A percentile compares a stretch with the other conserved stretches of the same genome.
These are phyloP conservation scores for Stemphylium lycopersici DNA, from an alignment of 2,329 filamentous ascomycete species.

Conservation along the genomic window DNA sequence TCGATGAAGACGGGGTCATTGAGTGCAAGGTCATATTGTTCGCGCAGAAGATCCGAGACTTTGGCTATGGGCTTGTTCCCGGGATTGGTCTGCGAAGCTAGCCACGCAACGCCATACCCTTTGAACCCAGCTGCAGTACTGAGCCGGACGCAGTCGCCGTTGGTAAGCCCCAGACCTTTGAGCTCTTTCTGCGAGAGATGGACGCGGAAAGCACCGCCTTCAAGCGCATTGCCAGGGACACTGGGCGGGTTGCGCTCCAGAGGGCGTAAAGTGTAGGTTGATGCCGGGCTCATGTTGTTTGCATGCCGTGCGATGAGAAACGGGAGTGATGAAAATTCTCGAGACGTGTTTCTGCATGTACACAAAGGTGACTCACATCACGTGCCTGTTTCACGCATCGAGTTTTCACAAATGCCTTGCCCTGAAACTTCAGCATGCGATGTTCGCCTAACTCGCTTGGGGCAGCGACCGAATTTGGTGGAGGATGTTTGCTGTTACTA, in stretches of 20 bases:
- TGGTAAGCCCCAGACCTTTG: slow-evolving; percentile 59
- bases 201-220: slow-evolving; percentile 65
- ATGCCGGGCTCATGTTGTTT: slow-evolving; percentile 28
- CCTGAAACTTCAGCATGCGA: neutral
- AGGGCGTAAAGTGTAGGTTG: slow-evolving; percentile 61
- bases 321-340: neutral
- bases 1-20: slow-evolving; percentile 61
- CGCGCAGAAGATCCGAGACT: slow-evolving; percentile 75
- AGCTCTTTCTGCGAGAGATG: slow-evolving; percentile 64
- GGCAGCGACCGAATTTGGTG: slow-evolving; percentile 11
- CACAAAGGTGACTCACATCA: slow-evolving; percentile 11
- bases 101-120: slow-evolving; percentile 69
- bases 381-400: neutral
- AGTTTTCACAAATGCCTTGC: neutral
- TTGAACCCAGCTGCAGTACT: slow-evolving; percentile 50
- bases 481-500: slow-evolving; percentile 25
- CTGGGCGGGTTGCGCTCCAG: slow-evolving; percentile 54
- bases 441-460: slow-evolving; percentile 2
- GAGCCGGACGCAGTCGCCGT: slow-evolving; percentile 66
- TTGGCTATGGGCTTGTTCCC: slow-evolving; percentile 54
- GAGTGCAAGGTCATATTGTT: slow-evolving; percentile 73
- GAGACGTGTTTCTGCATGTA: neutral
- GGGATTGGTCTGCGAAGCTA: slow-evolving; percentile 54
- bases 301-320: neutral
- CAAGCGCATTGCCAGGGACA: slow-evolving; percentile 55